Conservation (phyloP, 169 alveolate species). For the Eimeria acervulina region DNA sequence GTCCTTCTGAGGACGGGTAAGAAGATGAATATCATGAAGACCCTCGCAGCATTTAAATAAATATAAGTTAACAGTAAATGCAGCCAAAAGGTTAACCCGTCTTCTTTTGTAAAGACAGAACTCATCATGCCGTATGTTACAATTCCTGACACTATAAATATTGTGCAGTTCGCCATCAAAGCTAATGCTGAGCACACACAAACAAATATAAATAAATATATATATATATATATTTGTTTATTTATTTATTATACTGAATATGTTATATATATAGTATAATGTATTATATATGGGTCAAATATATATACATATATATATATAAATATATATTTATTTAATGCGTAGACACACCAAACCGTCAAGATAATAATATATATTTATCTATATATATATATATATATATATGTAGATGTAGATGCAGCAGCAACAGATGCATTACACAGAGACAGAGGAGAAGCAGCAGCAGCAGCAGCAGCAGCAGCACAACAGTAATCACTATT, state of each 20-base stretch:
- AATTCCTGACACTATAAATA: slow-evolving; percentile 92
- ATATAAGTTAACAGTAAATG: slow-evolving; percentile 87
- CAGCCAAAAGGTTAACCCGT: slow-evolving; percentile 77
- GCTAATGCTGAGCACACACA: slow-evolving; percentile 85
- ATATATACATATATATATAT: not conserved
- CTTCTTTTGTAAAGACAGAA: slow-evolving; percentile 79
- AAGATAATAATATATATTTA: no score
- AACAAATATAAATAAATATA: slow-evolving; percentile 8
- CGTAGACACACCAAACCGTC: not conserved
- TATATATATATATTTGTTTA: not conserved
- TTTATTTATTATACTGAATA: no score
- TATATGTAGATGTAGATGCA: not conserved
- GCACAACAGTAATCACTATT: no score
- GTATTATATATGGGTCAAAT: not conserved
- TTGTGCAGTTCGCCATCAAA: slow-evolving; percentile 91
- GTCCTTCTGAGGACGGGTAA: slow-evolving; percentile 89
- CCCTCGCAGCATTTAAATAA: slow-evolving; percentile 88
- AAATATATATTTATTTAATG: not conserved
- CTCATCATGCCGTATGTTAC: slow-evolving; percentile 93
- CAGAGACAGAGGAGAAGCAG: no score
- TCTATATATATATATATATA: not conserved
- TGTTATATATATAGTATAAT: no score
- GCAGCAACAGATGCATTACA: no score
- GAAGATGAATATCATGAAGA: slow-evolving; percentile 90
- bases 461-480: no score